Conservation (phyloP, 768 basidiomycete species). For the Amanita exitialis region DNA sequence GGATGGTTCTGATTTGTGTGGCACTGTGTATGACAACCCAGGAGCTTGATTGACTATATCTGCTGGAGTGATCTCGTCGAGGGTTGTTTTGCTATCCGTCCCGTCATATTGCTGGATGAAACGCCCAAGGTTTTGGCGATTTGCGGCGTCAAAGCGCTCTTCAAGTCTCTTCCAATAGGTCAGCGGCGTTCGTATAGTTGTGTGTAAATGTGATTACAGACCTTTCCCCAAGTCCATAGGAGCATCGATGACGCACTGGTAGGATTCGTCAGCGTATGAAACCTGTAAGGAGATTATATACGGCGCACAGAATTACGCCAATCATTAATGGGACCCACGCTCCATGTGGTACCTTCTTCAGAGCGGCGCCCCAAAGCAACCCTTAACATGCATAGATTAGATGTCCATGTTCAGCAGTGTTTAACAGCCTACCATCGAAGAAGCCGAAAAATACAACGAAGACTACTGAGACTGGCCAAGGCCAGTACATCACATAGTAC, state of each 20-base stretch:
- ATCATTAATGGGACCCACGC: slow-evolving; percentile 61
- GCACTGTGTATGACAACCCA: slow-evolving; percentile 12
- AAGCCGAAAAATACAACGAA: slow-evolving; percentile 52
- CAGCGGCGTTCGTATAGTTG: background rate
- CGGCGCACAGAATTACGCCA: slow-evolving; percentile 36
- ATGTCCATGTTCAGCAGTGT: background rate
- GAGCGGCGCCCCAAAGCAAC: slow-evolving; percentile 55
- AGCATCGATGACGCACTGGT: slow-evolving; percentile 34
- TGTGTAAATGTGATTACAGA: slow-evolving; percentile 9
- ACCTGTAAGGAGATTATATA: background rate
- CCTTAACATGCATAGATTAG: slow-evolving; percentile 10
- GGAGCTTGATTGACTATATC: background rate
- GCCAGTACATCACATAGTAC: slow-evolving; percentile 40
- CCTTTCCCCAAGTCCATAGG: slow-evolving; percentile 62
- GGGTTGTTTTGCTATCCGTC: slow-evolving; percentile 6
- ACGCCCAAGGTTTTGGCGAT: slow-evolving; percentile 42
- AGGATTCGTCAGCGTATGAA: background rate
- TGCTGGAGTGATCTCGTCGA: slow-evolving; percentile 9
- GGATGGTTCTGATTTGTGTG: background rate
- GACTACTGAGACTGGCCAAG: slow-evolving; percentile 28
- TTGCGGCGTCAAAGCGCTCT: slow-evolving; percentile 47
- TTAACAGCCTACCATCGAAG: slow-evolving; percentile 37
- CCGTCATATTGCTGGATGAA: slow-evolving; percentile 33
- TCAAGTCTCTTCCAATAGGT: slow-evolving; percentile 37
- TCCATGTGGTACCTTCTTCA: slow-evolving; percentile 53